Conservation (phyloP, 2,329 filamentous ascomycete genomes). For the Penicillium sp. region DNA sequence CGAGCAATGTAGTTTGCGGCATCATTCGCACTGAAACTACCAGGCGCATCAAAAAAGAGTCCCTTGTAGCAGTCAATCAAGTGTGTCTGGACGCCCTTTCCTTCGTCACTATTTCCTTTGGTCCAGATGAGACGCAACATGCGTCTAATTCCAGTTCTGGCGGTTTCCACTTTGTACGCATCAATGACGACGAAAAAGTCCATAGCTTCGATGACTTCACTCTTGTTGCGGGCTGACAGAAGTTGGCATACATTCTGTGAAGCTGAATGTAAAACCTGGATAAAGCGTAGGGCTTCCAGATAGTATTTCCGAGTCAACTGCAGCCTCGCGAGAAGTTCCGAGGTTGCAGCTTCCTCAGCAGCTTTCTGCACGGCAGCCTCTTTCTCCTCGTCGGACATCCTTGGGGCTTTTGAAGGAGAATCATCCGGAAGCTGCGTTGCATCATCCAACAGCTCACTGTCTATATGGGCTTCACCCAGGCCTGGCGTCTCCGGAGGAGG, state of each 20-base stretch:
- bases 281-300: slow-evolving; percentile 87
- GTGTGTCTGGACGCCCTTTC: slow-evolving; percentile 94
- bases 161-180: slow-evolving; percentile 92
- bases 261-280: slow-evolving; percentile 81
- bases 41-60: slow-evolving; percentile 92
- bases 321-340: slow-evolving; percentile 81
- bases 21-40: slow-evolving; percentile 81
- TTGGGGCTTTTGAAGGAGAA: slow-evolving; percentile 61
- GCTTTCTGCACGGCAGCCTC: slow-evolving; percentile 70
- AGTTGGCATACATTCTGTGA: slow-evolving; percentile 80
- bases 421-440: slow-evolving; percentile 70
- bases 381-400: slow-evolving; percentile 77
- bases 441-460: slow-evolving; percentile 77
- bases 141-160: slow-evolving; percentile 83
- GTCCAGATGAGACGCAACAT: slow-evolving; percentile 99
- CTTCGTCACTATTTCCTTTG: slow-evolving; percentile 98
- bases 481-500: slow-evolving; percentile 72
- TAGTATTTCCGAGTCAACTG: slow-evolving; percentile 89
- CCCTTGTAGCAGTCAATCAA: slow-evolving; percentile 95
- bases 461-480: slow-evolving; percentile 68
- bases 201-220: slow-evolving; percentile 97
- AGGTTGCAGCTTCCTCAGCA: slow-evolving; percentile 80
- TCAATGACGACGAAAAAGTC: slow-evolving; percentile 96
- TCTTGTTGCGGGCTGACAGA: slow-evolving; percentile 93
- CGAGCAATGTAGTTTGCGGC: slow-evolving; percentile 91